Base-by-base conservation (phyloP, 352 stramenopile genomes). In the Albugo laibachii region DNA sequence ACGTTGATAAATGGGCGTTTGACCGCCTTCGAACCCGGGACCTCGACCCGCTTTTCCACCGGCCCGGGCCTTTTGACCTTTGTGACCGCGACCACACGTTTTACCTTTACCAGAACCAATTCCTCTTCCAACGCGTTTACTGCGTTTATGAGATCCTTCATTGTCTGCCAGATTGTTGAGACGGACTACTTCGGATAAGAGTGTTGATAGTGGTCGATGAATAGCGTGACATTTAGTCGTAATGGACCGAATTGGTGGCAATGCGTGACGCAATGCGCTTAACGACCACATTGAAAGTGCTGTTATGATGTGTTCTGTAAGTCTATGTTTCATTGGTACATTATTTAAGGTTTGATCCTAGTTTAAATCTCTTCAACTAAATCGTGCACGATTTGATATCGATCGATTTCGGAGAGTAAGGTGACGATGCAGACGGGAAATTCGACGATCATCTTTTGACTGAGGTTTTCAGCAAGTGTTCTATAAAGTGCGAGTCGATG, bases 1-100 rank as follows among this genome's bases (percentile, higher is more conserved):
- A 39, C 84, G 76, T 61, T 96, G 88, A 69, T 97, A 95, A 47
- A 99, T 64, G 36, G 93, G 94, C 41, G 95, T 99, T 68, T 99
- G 95, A 4, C 95, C 95, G 48, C 95, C 95, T 58, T 99, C 95
- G 57, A 99, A 99, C 24, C 80, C 86, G 19, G 82, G 73, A 0
- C 92, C 80, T 19, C 74, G 74, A 5, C 74, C 74, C 0, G 74
- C 63, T 19, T 84, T 73, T 8, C 83, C 81, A 13, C 94, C 93
- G 12, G 70, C 66, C 43, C 95, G 76, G 21, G 93, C 72, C 68
- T 97, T 97, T 64, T 97, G 89, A 47, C 94, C 94, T 66, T 99
- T 99, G 65, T 98, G 93, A 43, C 95, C 95, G 34, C 86, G 73
- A 11, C 94, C 94, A 24, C 66, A 95, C 10, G 94, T 99, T 63